Evolutionary conservation across 2,329 filamentous ascomycete species (phyloP).

Genomic region (Hypoxylon sp.): DNA sequence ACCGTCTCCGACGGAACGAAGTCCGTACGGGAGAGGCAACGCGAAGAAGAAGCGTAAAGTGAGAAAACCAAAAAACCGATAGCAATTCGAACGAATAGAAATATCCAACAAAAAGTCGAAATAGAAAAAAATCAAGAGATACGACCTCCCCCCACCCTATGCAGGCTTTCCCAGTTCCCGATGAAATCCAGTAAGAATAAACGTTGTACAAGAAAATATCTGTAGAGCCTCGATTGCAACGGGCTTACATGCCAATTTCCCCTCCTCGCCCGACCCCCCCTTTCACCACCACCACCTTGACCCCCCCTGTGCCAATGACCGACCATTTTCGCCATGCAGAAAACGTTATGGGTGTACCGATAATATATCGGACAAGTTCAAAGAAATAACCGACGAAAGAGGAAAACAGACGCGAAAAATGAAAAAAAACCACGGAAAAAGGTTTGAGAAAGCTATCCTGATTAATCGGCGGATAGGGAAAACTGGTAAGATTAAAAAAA

Average conservation of each 20-base stretch:
- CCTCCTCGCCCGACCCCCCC: not conserved
- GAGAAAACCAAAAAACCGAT: not conserved
- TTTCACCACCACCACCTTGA: not conserved
- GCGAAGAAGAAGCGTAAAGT: constrained; percentile 8
- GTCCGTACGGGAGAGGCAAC: constrained; percentile 11
- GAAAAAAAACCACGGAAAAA: constrained; percentile 30
- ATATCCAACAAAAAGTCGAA: not conserved
- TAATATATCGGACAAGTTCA: constrained; percentile 15
- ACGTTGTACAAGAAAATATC: constrained; percentile 46
- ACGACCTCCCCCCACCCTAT: constrained; percentile 1
- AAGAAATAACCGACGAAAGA: too few species aligned
- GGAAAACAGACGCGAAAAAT: constrained; percentile 1
- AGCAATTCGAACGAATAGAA: not conserved
- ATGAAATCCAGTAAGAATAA: constrained; percentile 23
- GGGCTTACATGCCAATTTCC: constrained; percentile 38
- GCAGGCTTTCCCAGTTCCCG: constrained; percentile 4
- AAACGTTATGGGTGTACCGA: constrained; percentile 32
- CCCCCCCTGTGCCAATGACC: constrained; percentile 34
- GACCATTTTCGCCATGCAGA: constrained; percentile 47
- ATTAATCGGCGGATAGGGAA: not conserved
- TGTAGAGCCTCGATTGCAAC: constrained; percentile 24
- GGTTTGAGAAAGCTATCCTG: constrained; percentile 15
- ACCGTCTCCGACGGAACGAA: constrained; percentile 31
- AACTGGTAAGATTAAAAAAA: constrained; percentile 35
- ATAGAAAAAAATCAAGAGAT: not conserved